Evolutionary conservation across 169 alveolate species (phyloP).

Genomic region (Blepharisma undulans): DNA sequence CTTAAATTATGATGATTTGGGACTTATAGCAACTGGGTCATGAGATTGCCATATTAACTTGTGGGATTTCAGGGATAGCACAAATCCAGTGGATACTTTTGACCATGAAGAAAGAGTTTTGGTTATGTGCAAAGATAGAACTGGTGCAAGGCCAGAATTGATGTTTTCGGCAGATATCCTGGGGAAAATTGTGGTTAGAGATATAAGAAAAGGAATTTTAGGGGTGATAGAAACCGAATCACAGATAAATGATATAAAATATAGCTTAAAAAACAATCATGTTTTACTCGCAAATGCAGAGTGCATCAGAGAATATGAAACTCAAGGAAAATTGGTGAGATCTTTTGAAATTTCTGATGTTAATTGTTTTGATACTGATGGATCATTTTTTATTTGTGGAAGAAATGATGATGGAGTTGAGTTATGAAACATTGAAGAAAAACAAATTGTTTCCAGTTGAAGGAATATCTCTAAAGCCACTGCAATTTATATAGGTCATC

Average conservation of each 20-base stretch:
- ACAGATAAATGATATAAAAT: neutral
- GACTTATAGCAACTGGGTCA: conserved; percentile 4
- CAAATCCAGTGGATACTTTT: neutral
- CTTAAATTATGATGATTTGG: neutral
- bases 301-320: neutral
- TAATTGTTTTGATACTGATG: conserved; percentile 23
- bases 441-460: neutral
- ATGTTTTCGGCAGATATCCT: neutral
- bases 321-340: neutral
- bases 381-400: conserved; percentile 15
- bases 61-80: conserved; percentile 8
- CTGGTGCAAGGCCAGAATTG: neutral
- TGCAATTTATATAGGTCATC: neutral
- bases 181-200: neutral
- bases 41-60: neutral
- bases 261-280: neutral
- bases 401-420: conserved; percentile 6
- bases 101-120: conserved; percentile 21
- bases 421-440: neutral
- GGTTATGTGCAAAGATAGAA: neutral
- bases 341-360: neutral
- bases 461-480: neutral
- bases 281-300: neutral
- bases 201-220: conserved; percentile 13
- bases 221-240: neutral